Base-by-base conservation (phyloP, 1,139 yeast genomes). In the Tardiomyces depauwii region DNA sequence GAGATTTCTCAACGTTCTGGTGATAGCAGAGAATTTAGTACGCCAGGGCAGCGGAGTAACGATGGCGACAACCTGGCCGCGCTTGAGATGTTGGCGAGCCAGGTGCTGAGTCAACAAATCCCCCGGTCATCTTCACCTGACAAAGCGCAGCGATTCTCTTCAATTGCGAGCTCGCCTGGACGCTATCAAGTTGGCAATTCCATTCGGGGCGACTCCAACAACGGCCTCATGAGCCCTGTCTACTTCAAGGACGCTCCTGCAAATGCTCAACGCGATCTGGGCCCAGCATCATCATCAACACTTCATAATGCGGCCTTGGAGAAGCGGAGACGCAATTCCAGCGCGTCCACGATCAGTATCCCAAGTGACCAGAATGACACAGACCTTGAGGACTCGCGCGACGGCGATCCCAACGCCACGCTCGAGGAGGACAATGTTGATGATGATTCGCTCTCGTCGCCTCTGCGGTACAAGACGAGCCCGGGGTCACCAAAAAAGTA, bases 41-140 rank as follows among this genome's bases (percentile, higher is more conserved):
- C 32, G 41, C 47, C 42, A 10, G 45, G 42, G 11, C 46, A 33
- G 30, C 46, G 45, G 14, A 52, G 49, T 40, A 45, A 42, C 45
- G 54, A 53, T 10, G 39, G 9, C 21, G 39, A 14, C 10, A 36
- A 18, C 4, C 45, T 63, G 41, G 62, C 59, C 23, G 61, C 66
- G 1, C 55, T 63, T 32, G 67, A 64, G 30, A 49, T 63, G 49
- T 54, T 63, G 43, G 67, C 67, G n/a, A 56, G 59, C 49, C 67
- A 64, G 51, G 67, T 60, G 2, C 52, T 63, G 39, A 50, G 54
- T 32, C 55, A 54, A 39, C 57, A 57, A 33, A 43, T 53, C 43
- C 47, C 51, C 19, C 47, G 44, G 9, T 36, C 39, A 3, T 16
- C 18, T 3, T 36, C 39, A 3, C 36, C 36, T 5, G 36, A 30